Percentiles rank a stretch among this genome's conserved stretches.
Evolutionary conservation across 257 asterid genomes (phyloP).

Genomic region (Rauvolfia tetraphylla): DNA sequence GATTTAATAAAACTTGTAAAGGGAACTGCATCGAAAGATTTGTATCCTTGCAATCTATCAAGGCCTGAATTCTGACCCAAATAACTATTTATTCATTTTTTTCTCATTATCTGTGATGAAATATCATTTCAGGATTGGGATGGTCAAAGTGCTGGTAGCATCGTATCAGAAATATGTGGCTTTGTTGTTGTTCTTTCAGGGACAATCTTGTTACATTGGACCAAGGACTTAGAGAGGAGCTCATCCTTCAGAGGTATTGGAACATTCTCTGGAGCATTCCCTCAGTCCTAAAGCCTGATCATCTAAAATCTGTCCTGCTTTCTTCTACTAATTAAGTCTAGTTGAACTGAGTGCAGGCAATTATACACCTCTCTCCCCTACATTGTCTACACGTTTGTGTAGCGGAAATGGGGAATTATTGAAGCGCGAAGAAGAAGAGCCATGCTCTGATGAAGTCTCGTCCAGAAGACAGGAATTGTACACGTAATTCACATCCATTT

Average conservation of each 20-base stretch:
- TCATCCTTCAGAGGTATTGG: conserved; percentile 58
- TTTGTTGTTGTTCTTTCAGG: conserved; percentile 73
- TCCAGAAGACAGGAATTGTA: conserved; percentile 37
- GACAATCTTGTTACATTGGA: conserved; percentile 64
- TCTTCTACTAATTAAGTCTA: not conserved
- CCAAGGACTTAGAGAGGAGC: conserved; percentile 68
- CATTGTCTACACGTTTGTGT: conserved; percentile 52
- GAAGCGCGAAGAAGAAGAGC: conserved; percentile 39
- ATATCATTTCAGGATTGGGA: conserved; percentile 66
- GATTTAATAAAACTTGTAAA: not conserved
- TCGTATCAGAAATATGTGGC: conserved; percentile 70
- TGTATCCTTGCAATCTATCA: not conserved
- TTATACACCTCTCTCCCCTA: conserved; percentile 63
- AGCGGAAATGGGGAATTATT: conserved; percentile 45
- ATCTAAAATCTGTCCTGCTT: not conserved
- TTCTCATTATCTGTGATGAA: not conserved
- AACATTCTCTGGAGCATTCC: not conserved
- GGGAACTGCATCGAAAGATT: not conserved
- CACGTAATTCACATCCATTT: conserved; percentile 12
- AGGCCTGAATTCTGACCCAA: not conserved
- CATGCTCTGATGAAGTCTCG: conserved; percentile 29
- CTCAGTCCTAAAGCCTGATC: not conserved
- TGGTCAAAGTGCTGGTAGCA: conserved; percentile 60
- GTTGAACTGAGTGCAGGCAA: conserved; percentile 37
- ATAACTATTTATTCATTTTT: not conserved